phyloP scores from a whole-genome alignment of 352 stramenopile genomes.

The Globisporangium alternatum region DNA sequence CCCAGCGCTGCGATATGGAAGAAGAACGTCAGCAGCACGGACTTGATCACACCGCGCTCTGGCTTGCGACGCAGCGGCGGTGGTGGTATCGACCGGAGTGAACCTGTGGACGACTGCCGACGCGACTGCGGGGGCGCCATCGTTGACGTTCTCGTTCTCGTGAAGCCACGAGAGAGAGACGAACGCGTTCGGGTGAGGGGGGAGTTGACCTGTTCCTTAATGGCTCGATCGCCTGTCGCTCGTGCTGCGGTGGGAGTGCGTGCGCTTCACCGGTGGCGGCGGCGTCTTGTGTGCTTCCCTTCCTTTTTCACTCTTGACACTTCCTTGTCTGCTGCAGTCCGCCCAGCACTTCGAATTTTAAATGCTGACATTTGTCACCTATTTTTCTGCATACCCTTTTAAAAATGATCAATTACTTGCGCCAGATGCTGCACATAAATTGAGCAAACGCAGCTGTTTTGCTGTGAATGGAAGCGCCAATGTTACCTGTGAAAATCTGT shows the following conservation, averaged over 20 bases:
- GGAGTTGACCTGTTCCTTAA: background rate
- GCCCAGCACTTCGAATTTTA: constrained; percentile 8
- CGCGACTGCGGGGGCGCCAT: constrained; percentile 4
- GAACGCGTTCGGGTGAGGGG: background rate
- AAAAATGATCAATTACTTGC: background rate
- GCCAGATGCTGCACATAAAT: background rate
- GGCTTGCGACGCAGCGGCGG: background rate
- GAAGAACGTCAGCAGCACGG: constrained; percentile 36
- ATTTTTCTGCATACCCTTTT: background rate
- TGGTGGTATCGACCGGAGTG: background rate
- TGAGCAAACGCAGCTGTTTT: background rate
- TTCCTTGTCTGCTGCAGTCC: background rate
- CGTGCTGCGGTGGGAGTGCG: background rate
- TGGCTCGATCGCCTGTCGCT: background rate
- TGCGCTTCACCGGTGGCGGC: too few species aligned
- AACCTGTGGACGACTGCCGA: background rate
- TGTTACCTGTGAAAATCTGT: background rate
- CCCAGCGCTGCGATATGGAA: constrained; percentile 55
- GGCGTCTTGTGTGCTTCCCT: too few species aligned
- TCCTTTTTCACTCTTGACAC: too few species aligned
- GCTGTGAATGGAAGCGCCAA: background rate
- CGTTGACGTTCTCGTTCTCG: background rate
- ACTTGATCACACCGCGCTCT: constrained; percentile 29
- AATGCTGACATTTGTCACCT: background rate
- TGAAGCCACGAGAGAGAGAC: constrained; percentile 5